A percentile compares a stretch with the other conserved stretches of the same genome.
Evolutionary conservation across 176 grass and related monocot species (phyloP).

Genomic region (Zoysia pacifica): DNA sequence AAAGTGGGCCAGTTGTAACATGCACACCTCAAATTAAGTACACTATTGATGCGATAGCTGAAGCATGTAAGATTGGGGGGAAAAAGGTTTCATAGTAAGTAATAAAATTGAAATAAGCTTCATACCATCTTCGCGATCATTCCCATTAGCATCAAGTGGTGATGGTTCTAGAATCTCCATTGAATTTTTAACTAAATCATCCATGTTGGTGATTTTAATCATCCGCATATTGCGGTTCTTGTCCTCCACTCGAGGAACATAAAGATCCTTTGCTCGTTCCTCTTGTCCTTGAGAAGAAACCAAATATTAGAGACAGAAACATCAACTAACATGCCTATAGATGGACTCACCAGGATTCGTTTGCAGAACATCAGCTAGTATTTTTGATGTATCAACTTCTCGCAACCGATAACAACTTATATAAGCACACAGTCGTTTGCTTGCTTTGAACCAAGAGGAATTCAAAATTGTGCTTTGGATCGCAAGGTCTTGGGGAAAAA

Average conservation of each 20-base stretch:
- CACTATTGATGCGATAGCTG: not conserved
- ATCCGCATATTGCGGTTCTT: constrained; percentile 96
- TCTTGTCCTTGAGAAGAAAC: constrained; percentile 49
- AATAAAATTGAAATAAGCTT: constrained; percentile 14
- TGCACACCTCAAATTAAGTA: constrained; percentile 25
- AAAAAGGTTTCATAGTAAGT: not conserved
- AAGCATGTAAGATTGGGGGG: not conserved
- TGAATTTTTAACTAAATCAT: constrained; percentile 84
- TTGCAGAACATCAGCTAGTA: constrained; percentile 52
- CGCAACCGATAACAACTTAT: constrained; percentile 68
- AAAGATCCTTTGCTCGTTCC: constrained; percentile 61
- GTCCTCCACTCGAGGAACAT: constrained; percentile 92
- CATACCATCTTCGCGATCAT: constrained; percentile 75
- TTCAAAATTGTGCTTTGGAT: constrained; percentile 77
- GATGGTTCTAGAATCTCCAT: constrained; percentile 97
- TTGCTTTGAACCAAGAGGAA: constrained; percentile 84
- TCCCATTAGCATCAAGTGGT: constrained; percentile 57
- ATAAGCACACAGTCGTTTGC: constrained; percentile 73
- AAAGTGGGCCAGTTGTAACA: constrained; percentile 19
- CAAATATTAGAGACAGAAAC: constrained; percentile 32
- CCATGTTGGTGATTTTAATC: constrained; percentile 76
- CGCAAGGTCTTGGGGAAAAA: constrained; percentile 51
- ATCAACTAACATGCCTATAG: not conserved
- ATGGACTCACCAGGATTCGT: constrained; percentile 53
- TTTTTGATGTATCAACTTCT: constrained; percentile 91